A percentile compares a stretch with the other conserved stretches of the same genome.
Conservation (phyloP, 768 basidiomycete species). For the Mycena galopus region DNA sequence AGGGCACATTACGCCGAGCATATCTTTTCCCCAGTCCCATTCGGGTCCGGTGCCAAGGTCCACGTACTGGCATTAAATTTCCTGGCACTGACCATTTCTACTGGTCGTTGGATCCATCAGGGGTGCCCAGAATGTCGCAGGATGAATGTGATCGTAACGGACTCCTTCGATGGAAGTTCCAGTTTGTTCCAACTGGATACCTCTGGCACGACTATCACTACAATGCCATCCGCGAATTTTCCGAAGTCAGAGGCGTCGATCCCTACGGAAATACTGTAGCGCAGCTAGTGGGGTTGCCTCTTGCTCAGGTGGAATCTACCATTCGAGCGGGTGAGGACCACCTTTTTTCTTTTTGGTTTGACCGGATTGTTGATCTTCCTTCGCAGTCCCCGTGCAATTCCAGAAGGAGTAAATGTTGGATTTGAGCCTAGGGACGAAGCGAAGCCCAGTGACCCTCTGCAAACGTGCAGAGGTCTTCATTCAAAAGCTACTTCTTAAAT, state of each 20-base stretch:
- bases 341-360: too few species aligned
- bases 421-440: too few species aligned
- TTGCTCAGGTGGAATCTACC: too few species aligned
- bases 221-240: constrained; percentile 6
- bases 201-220: constrained; percentile 19
- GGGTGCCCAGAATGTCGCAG: neutral
- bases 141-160: constrained; percentile 7
- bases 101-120: constrained; percentile 8
- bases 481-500: too few species aligned
- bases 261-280: neutral
- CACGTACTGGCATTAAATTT: neutral
- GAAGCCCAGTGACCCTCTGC: too few species aligned
- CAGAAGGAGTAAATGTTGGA: too few species aligned
- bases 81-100: neutral
- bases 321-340: too few species aligned
- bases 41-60: neutral
- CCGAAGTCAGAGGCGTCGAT: neutral
- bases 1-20: neutral
- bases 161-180: neutral
- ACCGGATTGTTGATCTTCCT: too few species aligned
- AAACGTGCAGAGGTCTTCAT: too few species aligned
- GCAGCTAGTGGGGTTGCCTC: neutral
- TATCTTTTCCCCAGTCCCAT: neutral
- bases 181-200: neutral
- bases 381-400: too few species aligned